Evolutionary conservation across 345 rosid genomes (phyloP).

Genomic region (Acer campestre): DNA sequence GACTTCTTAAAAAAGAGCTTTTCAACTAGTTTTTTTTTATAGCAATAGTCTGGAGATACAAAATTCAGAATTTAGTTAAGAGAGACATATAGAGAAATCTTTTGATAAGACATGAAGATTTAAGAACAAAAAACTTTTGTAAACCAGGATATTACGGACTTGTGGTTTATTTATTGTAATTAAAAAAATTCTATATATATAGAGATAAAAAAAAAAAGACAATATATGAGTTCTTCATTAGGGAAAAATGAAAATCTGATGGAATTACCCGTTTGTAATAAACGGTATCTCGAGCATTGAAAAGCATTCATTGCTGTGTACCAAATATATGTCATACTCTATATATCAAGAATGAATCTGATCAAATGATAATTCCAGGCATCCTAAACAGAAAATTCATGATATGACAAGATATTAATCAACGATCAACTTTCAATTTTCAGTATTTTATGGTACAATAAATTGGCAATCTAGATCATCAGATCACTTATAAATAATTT

Average conservation of each 20-base stretch:
- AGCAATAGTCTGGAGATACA: too few relatives aligned
- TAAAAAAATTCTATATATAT: too few relatives aligned
- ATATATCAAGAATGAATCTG: constrained; percentile 16
- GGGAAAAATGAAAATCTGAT: constrained; percentile 4
- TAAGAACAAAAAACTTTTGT: too few relatives aligned
- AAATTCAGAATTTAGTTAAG: too few relatives aligned
- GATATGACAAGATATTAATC: constrained; percentile 2
- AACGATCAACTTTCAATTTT: background rate
- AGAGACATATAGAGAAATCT: too few relatives aligned
- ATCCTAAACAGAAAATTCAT: background rate
- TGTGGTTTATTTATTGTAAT: too few relatives aligned
- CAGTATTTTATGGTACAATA: background rate
- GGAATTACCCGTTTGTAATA: constrained; percentile 32
- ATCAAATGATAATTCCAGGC: constrained; percentile 20
- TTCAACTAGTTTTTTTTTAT: too few relatives aligned
- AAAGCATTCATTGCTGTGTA: constrained; percentile 27
- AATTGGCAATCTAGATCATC: background rate
- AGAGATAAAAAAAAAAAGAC: too few relatives aligned
- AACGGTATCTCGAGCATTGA: constrained; percentile 37
- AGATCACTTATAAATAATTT: background rate
- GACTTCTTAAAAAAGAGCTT: too few relatives aligned
- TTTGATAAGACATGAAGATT: too few relatives aligned
- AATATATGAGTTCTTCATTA: background rate
- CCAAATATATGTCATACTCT: constrained; percentile 34
- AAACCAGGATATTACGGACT: too few relatives aligned